Conservation (phyloP, 805 yeast species). For the Zygosaccharomyces bisporus region DNA sequence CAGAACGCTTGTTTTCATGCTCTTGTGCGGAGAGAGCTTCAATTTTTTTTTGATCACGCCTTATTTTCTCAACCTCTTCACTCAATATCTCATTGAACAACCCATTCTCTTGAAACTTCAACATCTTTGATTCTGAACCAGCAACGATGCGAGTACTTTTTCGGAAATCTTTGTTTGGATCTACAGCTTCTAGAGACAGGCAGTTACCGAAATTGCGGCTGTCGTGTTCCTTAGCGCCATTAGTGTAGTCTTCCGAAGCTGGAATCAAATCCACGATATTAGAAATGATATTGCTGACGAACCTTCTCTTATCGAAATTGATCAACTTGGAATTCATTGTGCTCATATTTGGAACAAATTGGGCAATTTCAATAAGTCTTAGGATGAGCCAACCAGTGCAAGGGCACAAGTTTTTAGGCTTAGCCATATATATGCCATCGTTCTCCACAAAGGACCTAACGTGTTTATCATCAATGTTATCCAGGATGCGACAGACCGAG, state of each 20-base stretch:
- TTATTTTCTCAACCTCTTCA: constrained; percentile 49
- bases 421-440: constrained; percentile 35
- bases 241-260: constrained; percentile 12
- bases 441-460: constrained; percentile 33
- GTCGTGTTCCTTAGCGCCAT: constrained; percentile 1
- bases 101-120: constrained; percentile 36
- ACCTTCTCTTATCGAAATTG: constrained; percentile 82
- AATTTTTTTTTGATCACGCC: constrained; percentile 48
- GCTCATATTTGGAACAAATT: constrained; percentile 75
- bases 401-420: constrained; percentile 55
- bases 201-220: constrained; percentile 16
- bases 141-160: constrained; percentile 42
- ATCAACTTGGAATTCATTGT: constrained; percentile 59
- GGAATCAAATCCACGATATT: constrained; percentile 48
- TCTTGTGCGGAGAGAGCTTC: constrained; percentile 41
- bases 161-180: constrained; percentile 27
- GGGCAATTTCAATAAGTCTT: constrained; percentile 69
- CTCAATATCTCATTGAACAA: constrained; percentile 46
- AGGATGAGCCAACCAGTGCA: constrained; percentile 91
- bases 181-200: constrained; percentile 30
- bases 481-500: constrained; percentile 28
- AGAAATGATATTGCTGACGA: constrained; percentile 56
- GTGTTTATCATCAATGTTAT: constrained; percentile 21
- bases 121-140: constrained; percentile 41
- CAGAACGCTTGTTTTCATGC: constrained; percentile 35